These are phyloP conservation scores for Salix suchowensis DNA, from an alignment of 345 rosid species.

Conservation along the genomic window DNA sequence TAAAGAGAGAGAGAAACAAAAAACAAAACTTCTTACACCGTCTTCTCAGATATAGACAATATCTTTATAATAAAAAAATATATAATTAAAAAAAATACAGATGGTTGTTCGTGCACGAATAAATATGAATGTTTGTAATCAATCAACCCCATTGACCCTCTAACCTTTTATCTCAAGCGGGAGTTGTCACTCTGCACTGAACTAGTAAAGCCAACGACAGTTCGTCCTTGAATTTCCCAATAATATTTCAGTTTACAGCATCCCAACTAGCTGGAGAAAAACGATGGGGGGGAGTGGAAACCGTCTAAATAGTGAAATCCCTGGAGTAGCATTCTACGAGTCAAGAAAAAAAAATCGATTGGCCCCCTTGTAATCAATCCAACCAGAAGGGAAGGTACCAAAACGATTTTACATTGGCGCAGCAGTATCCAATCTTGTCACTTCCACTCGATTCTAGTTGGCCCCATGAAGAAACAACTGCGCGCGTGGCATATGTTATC, in stretches of 20 bases:
- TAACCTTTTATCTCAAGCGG: background rate
- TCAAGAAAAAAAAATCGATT: background rate
- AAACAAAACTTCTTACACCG: too few relatives aligned
- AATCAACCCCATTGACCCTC: background rate
- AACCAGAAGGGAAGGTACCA: background rate
- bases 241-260: too few relatives aligned
- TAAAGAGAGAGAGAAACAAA: too few relatives aligned
- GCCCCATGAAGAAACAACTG: background rate
- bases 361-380: too few relatives aligned
- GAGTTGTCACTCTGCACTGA: background rate
- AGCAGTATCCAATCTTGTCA: background rate
- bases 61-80: too few relatives aligned
- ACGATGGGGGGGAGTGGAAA: too few relatives aligned
- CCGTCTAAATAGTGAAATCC: background rate
- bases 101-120: background rate
- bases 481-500: background rate
- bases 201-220: background rate
- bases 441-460: background rate
- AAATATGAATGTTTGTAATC: background rate
- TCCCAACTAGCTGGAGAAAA: too few relatives aligned
- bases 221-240: background rate
- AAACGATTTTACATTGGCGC: background rate
- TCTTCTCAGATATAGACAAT: too few relatives aligned
- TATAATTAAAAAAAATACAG: background rate
- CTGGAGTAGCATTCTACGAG: background rate